Conservation (phyloP, 169 alveolate genomes). For the Toxoplasma gondii region DNA sequence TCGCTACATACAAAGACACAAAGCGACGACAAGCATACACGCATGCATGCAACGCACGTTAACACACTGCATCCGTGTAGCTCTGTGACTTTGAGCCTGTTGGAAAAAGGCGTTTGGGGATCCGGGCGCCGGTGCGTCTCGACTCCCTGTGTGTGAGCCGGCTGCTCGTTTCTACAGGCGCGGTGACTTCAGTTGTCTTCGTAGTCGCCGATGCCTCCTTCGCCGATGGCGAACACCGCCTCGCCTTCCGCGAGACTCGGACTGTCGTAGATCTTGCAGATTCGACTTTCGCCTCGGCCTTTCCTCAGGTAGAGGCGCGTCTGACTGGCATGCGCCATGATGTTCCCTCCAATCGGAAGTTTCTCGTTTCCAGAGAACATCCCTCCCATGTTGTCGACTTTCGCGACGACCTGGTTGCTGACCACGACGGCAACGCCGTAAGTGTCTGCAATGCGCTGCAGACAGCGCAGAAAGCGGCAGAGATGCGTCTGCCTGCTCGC, state of each 20-base stretch:
- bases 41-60: too few species aligned
- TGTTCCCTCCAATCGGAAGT: constrained; percentile 97
- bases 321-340: constrained; percentile 98
- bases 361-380: constrained; percentile 79
- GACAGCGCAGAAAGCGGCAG: constrained; percentile 94
- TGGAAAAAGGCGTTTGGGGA: too few species aligned
- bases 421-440: constrained; percentile 72
- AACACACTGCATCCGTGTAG: too few species aligned
- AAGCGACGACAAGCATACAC: too few species aligned
- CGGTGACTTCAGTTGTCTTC: constrained; percentile 55
- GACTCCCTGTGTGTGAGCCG: too few species aligned
- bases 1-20: too few species aligned
- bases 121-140: too few species aligned
- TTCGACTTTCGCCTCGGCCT: constrained; percentile 95
- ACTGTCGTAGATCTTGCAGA: constrained; percentile 96
- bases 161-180: too few species aligned
- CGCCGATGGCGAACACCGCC: constrained; percentile 93
- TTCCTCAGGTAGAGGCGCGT: constrained; percentile 94
- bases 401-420: constrained; percentile 90
- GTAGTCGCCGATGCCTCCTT: constrained; percentile 92
- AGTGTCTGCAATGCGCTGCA: constrained; percentile 95
- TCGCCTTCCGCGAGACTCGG: constrained; percentile 99
- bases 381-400: constrained; percentile 76
- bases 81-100: too few species aligned
- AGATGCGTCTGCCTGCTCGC: constrained; percentile 97